phyloP scores from a whole-genome alignment of 140 eudicot species.

The Bidens hawaiensis region DNA sequence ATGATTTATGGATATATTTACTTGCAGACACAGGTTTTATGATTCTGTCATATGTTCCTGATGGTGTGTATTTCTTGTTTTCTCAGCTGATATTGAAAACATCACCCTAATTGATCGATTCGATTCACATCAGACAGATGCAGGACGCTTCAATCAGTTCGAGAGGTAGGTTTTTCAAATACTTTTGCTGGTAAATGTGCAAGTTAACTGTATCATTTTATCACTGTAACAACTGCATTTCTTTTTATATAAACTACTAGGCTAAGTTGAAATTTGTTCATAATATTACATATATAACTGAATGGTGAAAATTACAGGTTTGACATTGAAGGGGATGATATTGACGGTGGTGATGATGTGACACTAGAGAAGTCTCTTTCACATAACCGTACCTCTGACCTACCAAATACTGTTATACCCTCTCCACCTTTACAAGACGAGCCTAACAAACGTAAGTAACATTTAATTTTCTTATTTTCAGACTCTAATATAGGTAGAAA shows the following conservation, averaged over 20 bases:
- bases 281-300: conserved; percentile 4
- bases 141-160: conserved; percentile 47
- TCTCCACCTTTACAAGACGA: conserved; percentile 64
- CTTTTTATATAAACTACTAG: neutral
- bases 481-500: neutral
- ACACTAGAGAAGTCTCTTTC: conserved; percentile 38
- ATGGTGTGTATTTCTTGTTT: neutral
- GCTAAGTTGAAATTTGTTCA: conserved; percentile 5
- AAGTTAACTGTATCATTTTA: neutral
- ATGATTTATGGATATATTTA: neutral
- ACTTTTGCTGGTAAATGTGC: conserved; percentile 1
- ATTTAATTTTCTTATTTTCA: neutral
- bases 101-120: conserved; percentile 64
- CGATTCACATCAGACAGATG: conserved; percentile 54
- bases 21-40: neutral
- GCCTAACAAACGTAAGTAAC: conserved; percentile 43
- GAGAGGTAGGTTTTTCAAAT: conserved; percentile 53
- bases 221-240: neutral
- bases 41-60: conserved; percentile 15
- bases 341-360: conserved; percentile 64
- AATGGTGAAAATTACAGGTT: conserved; percentile 45
- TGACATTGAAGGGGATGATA: conserved; percentile 79
- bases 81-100: conserved; percentile 68
- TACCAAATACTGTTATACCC: conserved; percentile 46
- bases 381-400: conserved; percentile 36